These are phyloP conservation scores for Chaetomium sp. DNA, from an alignment of 2,329 filamentous ascomycete species.

Conservation along the genomic window DNA sequence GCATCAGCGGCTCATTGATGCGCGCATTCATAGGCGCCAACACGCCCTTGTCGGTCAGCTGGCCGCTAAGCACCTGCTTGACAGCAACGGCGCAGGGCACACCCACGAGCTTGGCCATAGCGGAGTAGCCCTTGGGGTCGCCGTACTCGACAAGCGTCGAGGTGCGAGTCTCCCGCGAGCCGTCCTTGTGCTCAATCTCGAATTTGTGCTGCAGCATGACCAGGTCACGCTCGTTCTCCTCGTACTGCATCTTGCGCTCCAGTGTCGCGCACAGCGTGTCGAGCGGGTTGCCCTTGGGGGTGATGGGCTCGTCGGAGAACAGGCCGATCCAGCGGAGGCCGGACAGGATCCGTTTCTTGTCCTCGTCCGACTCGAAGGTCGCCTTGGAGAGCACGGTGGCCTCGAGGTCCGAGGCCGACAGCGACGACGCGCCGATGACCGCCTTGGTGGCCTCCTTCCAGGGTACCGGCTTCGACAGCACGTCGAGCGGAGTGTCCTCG, in stretches of 20 bases:
- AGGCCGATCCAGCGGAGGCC: constrained; percentile 65
- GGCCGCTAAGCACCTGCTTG: constrained; percentile 70
- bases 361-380: constrained; percentile 60
- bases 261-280: constrained; percentile 87
- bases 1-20: constrained; percentile 66
- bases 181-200: constrained; percentile 75
- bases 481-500: constrained; percentile 58
- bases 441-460: constrained; percentile 84
- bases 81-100: constrained; percentile 58
- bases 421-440: constrained; percentile 63
- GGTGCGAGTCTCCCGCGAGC: constrained; percentile 67
- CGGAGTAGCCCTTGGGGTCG: constrained; percentile 66
- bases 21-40: constrained; percentile 68
- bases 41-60: constrained; percentile 64
- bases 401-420: constrained; percentile 61
- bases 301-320: constrained; percentile 62
- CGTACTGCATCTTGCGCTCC: constrained; percentile 87
- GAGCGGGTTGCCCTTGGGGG: constrained; percentile 68
- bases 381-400: constrained; percentile 70
- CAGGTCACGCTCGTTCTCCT: constrained; percentile 74
- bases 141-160: constrained; percentile 81
- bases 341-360: constrained; percentile 62
- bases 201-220: constrained; percentile 80
- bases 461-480: constrained; percentile 58
- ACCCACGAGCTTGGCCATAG: constrained; percentile 61